phyloP scores from a whole-genome alignment of 1,139 yeast species.

The Yarrowia galli region DNA sequence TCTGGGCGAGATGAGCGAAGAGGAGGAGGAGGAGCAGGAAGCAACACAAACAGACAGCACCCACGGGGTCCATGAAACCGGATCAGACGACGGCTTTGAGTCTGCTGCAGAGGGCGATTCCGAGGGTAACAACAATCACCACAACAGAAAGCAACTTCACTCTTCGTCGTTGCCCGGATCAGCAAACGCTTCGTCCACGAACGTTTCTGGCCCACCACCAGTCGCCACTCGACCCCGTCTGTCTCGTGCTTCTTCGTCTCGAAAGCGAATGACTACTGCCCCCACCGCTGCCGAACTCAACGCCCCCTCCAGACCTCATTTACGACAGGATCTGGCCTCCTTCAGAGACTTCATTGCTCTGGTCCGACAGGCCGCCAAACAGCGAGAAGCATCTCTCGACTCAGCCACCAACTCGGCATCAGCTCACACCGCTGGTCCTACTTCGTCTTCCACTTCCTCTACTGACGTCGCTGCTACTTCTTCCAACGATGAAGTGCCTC shows the following conservation, averaged over 20 bases:
- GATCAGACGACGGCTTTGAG: conserved; percentile 21
- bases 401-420: neutral
- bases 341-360: conserved; percentile 27
- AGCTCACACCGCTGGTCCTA: neutral
- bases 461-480: conserved; percentile 2
- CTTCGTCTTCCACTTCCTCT: conserved; percentile 26
- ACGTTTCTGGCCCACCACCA: conserved; percentile 6
- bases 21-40: conserved; percentile 15
- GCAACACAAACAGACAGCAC: neutral
- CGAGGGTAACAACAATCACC: neutral
- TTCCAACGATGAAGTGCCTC: conserved; percentile 18
- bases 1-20: neutral
- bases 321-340: conserved; percentile 37
- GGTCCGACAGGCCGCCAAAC: conserved; percentile 27
- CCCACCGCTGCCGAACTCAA: conserved; percentile 40
- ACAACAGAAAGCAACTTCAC: no score
- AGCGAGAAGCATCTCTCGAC: conserved; percentile 1
- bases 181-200: conserved; percentile 8
- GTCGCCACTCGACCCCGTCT: conserved; percentile 22
- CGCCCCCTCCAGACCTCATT: conserved; percentile 20
- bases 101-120: conserved; percentile 18
- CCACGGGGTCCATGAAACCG: neutral
- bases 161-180: conserved; percentile 3
- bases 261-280: neutral
- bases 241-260: conserved; percentile 12